Evolutionary conservation across 1,284 basidiomycete species (phyloP).

Genomic region (Ceratobasidium papillatum): DNA sequence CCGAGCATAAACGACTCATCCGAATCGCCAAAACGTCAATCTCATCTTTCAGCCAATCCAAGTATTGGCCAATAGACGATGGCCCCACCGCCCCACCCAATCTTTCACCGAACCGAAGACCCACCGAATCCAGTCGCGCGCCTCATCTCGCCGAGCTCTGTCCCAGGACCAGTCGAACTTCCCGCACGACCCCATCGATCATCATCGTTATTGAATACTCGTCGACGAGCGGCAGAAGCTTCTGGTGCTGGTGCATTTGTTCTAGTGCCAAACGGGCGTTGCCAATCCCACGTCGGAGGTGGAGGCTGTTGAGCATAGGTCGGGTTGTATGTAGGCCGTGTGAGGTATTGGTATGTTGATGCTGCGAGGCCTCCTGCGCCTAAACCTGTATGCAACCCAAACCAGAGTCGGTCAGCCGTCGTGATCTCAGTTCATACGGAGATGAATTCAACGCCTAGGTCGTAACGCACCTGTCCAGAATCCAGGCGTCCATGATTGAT

Average conservation of each 20-base stretch:
- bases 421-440: background rate
- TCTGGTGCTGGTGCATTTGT: background rate
- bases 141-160: slow-evolving; percentile 30
- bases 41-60: background rate
- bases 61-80: background rate
- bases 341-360: slow-evolving; percentile 44
- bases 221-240: slow-evolving; percentile 10
- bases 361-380: slow-evolving; percentile 52
- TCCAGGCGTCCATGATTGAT: slow-evolving; percentile 50
- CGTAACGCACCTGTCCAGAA: slow-evolving; percentile 55
- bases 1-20: slow-evolving; percentile 6
- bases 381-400: no score
- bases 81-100: slow-evolving; percentile 4
- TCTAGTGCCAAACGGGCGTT: background rate
- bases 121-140: slow-evolving; percentile 29
- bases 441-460: background rate
- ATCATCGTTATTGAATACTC: background rate
- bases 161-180: slow-evolving; percentile 31
- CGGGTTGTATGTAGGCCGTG: background rate
- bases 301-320: background rate
- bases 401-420: background rate
- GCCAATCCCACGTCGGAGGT: slow-evolving; percentile 8
- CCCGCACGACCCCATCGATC: background rate
- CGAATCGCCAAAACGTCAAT: background rate
- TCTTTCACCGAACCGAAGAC: slow-evolving; percentile 22